phyloP scores from a whole-genome alignment of 768 basidiomycete genomes.

The Leccinum aurantiacum region DNA sequence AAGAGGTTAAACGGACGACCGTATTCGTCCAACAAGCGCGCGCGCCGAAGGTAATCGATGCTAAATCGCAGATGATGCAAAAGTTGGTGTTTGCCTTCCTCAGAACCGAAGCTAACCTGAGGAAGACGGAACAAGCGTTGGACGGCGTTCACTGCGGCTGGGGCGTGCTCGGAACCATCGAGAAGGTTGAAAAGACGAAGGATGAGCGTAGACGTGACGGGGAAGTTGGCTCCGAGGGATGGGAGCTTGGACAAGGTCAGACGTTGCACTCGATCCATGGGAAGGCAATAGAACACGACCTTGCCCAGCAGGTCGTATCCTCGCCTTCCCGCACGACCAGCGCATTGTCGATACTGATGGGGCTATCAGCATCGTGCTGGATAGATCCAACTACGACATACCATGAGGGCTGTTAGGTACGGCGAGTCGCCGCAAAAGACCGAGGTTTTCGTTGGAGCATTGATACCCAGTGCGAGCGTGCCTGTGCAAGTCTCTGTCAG shows the following conservation, averaged over 20 bases:
- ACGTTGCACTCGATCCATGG: constrained; percentile 62
- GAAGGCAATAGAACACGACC: constrained; percentile 69
- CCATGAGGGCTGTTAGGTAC: constrained; percentile 59
- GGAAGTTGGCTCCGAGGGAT: constrained; percentile 61
- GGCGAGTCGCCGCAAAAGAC: constrained; percentile 66
- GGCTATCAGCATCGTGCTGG: neutral
- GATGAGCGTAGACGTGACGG: constrained; percentile 62
- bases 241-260: constrained; percentile 64
- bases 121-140: constrained; percentile 55
- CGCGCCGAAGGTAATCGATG: constrained; percentile 66
- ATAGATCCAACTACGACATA: constrained; percentile 27
- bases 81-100: constrained; percentile 54
- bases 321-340: constrained; percentile 71
- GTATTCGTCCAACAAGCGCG: constrained; percentile 48
- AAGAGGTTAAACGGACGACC: constrained; percentile 62
- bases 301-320: constrained; percentile 70
- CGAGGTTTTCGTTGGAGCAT: constrained; percentile 67
- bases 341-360: constrained; percentile 66
- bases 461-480: constrained; percentile 73
- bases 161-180: constrained; percentile 55
- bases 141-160: constrained; percentile 49
- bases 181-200: constrained; percentile 67
- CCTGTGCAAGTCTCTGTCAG: constrained; percentile 34
- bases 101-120: constrained; percentile 56
- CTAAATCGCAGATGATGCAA: constrained; percentile 68